phyloP scores from a whole-genome alignment of 192 early-diverging fungal species.

The Coemansia sp. region DNA sequence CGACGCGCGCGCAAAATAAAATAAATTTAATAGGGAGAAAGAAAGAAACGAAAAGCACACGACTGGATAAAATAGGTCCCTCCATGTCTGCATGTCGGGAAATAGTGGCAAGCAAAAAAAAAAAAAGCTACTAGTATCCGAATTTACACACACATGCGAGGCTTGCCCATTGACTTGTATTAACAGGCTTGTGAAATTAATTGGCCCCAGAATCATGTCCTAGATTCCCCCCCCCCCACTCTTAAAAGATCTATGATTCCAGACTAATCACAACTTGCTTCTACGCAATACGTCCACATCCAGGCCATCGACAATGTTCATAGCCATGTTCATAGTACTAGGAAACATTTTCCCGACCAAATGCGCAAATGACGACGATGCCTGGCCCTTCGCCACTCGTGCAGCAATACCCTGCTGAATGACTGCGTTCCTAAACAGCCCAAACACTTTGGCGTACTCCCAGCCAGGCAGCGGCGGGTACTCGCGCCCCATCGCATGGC shows the following conservation, averaged over 20 bases:
- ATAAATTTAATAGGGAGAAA: background rate
- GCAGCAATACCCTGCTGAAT: conserved; percentile 92
- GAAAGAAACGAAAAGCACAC: background rate
- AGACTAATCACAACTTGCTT: conserved; percentile 39
- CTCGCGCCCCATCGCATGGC: conserved; percentile 57
- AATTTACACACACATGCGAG: background rate
- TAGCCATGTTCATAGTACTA: conserved; percentile 54
- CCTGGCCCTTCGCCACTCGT: conserved; percentile 82
- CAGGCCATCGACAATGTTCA: conserved; percentile 60
- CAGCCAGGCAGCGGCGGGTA: conserved; percentile 73
- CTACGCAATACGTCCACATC: conserved; percentile 17
- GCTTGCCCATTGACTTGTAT: background rate
- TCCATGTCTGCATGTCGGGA: conserved; percentile 8
- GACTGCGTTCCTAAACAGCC: conserved; percentile 82
- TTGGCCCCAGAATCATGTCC: background rate
- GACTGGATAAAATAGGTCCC: background rate
- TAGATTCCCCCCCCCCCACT: background rate
- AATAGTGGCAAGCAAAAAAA: conserved; percentile 8
- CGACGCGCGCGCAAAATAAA: background rate
- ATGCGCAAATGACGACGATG: conserved; percentile 68
- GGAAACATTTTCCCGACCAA: conserved; percentile 45
- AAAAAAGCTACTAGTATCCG: background rate
- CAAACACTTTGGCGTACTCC: conserved; percentile 83
- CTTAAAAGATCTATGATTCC: background rate
- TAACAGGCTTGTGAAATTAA: conserved; percentile 8